These are phyloP conservation scores for Amaranthus hypochondriacus DNA, from an alignment of 148 eudicot species.

Conservation along the genomic window DNA sequence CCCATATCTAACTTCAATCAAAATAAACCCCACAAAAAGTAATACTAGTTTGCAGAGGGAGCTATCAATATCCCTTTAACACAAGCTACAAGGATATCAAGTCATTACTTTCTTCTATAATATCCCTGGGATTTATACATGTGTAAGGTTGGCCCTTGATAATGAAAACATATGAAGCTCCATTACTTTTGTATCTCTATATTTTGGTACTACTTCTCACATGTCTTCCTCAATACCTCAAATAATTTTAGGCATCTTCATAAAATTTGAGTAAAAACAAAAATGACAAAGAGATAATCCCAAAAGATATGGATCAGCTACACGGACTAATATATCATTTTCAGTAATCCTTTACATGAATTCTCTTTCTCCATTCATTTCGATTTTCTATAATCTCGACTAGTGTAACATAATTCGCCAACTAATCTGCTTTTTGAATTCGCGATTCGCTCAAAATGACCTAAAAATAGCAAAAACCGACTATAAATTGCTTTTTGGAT, in stretches of 20 bases:
- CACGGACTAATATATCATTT: too few relatives aligned
- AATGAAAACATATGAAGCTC: conserved; percentile 15
- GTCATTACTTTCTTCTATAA: conserved; percentile 19
- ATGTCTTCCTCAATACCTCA: not conserved
- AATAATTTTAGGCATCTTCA: not conserved
- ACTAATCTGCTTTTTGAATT: too few relatives aligned
- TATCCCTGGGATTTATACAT: conserved; percentile 17
- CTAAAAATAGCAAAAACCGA: too few relatives aligned
- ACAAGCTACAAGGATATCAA: conserved; percentile 5
- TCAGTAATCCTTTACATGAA: too few relatives aligned
- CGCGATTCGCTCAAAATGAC: too few relatives aligned
- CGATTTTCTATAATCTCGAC: too few relatives aligned
- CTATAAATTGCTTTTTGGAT: too few relatives aligned
- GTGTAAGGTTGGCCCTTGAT: conserved; percentile 17
- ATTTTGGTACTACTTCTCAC: conserved; percentile 7
- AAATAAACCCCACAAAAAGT: conserved; percentile 22
- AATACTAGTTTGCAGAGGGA: conserved; percentile 10
- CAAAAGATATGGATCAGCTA: too few relatives aligned
- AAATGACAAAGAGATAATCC: too few relatives aligned
- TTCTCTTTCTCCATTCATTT: too few relatives aligned
- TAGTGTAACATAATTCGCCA: too few relatives aligned
- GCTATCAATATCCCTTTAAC: conserved; percentile 14
- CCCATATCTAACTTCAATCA: conserved; percentile 28
- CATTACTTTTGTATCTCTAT: conserved; percentile 14
- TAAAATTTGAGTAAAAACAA: too few relatives aligned